phyloP scores from a whole-genome alignment of 2,329 filamentous ascomycete species.

The Cadophora malorum region DNA sequence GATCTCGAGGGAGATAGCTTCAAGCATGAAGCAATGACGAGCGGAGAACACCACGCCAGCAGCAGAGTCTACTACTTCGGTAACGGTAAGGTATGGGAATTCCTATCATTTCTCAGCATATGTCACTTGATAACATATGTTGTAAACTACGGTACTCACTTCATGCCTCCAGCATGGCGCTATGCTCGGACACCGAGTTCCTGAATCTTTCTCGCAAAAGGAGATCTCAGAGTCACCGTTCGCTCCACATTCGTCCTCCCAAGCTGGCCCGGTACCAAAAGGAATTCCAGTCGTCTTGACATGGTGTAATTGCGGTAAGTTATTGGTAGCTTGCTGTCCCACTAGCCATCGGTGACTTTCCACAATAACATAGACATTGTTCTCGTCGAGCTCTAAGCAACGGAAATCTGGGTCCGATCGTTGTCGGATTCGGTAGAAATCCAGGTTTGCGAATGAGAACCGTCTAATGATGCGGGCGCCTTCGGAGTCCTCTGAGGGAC shows the following conservation, averaged over 20 bases:
- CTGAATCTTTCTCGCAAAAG: conserved; percentile 34
- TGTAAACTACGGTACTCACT: conserved; percentile 25
- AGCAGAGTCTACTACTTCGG: conserved; percentile 51
- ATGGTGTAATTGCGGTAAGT: conserved; percentile 52
- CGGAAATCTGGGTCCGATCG: conserved; percentile 56
- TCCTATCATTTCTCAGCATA: conserved; percentile 43
- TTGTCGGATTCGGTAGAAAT: conserved; percentile 60
- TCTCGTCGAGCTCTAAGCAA: conserved; percentile 54
- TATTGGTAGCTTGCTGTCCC: conserved; percentile 52
- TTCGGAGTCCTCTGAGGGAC: conserved; percentile 44
- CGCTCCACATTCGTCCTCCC: conserved; percentile 54
- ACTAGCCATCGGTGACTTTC: conserved; percentile 59
- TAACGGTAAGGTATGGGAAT: conserved; percentile 57
- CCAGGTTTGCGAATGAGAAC: conserved; percentile 58
- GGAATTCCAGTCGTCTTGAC: conserved; percentile 61
- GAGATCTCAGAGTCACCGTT: conserved; percentile 39
- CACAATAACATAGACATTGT: conserved; percentile 60
- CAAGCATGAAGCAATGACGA: conserved; percentile 55
- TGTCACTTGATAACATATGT: background rate
- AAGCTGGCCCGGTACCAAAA: conserved; percentile 57
- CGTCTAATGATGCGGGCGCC: conserved; percentile 55
- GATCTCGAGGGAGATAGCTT: conserved; percentile 53
- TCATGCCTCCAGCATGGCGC: conserved; percentile 61
- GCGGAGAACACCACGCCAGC: conserved; percentile 56
- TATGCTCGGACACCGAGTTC: conserved; percentile 42